Conservation (phyloP, 495 filamentous ascomycete species). For the Penicillium flavigenum region DNA sequence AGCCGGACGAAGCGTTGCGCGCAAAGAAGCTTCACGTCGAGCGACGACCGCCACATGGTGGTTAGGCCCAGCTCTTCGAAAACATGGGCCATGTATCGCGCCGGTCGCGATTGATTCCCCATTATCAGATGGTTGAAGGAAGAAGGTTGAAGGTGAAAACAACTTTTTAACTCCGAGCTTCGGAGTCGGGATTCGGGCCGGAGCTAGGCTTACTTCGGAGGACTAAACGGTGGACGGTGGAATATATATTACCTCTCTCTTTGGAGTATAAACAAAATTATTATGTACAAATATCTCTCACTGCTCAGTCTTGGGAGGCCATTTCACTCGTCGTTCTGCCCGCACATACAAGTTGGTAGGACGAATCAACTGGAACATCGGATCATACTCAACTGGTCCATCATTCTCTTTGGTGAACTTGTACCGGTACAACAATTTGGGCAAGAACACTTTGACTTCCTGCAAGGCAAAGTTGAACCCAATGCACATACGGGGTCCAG, state of each 20-base stretch:
- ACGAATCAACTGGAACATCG: slow-evolving; percentile 55
- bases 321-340: slow-evolving; percentile 44
- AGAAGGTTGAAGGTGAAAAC: background rate
- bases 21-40: slow-evolving; percentile 73
- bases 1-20: slow-evolving; percentile 73
- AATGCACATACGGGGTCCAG: slow-evolving; percentile 52
- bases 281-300: background rate
- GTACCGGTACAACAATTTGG: slow-evolving; percentile 54
- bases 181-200: background rate
- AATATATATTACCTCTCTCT: background rate
- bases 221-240: too few species aligned
- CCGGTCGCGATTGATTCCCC: background rate
- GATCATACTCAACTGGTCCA: slow-evolving; percentile 54
- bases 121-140: background rate
- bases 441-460: slow-evolving; percentile 53
- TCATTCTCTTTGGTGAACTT: slow-evolving; percentile 44
- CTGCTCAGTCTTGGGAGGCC: slow-evolving; percentile 34
- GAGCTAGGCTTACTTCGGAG: slow-evolving; percentile 4
- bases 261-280: background rate
- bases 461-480: slow-evolving; percentile 59
- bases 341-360: slow-evolving; percentile 55
- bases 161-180: background rate
- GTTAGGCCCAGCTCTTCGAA: slow-evolving; percentile 42
- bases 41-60: slow-evolving; percentile 41
- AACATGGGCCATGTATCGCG: slow-evolving; percentile 13